A percentile compares a stretch with the other conserved stretches of the same genome.
Conservation (phyloP, 192 early-diverging fungal species). For the Dissophora globulifera region DNA sequence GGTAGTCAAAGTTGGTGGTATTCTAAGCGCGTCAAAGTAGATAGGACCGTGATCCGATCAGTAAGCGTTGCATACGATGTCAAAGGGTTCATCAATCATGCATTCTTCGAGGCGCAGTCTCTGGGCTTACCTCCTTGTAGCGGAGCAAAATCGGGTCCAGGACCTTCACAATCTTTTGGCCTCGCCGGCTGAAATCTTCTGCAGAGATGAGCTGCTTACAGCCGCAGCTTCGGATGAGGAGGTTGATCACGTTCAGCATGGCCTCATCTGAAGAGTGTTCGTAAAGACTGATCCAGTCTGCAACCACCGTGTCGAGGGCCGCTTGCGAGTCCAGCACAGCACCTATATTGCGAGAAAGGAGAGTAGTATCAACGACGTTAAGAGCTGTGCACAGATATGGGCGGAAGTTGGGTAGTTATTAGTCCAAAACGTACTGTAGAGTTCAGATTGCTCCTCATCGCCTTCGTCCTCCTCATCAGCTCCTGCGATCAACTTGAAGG, state of each 20-base stretch:
- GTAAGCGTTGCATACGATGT: too few relatives aligned
- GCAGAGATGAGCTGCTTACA: conserved; percentile 14
- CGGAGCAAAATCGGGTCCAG: conserved; percentile 70
- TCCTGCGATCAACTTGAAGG: not conserved
- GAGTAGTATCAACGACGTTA: not conserved
- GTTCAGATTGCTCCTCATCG: conserved; percentile 17
- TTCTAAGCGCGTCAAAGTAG: too few relatives aligned
- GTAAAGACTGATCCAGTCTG: conserved; percentile 80
- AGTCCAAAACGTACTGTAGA: conserved; percentile 30
- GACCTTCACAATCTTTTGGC: conserved; percentile 60
- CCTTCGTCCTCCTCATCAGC: conserved; percentile 4
- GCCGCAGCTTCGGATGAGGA: conserved; percentile 68
- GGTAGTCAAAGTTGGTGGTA: conserved; percentile 72
- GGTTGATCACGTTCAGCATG: conserved; percentile 78
- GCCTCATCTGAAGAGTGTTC: conserved; percentile 62
- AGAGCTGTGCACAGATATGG: too few relatives aligned
- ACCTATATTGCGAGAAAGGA: conserved; percentile 21
- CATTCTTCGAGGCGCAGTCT: too few relatives aligned
- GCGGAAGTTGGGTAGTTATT: too few relatives aligned
- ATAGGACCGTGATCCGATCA: too few relatives aligned
- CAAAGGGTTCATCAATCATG: too few relatives aligned
- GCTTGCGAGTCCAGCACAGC: conserved; percentile 60
- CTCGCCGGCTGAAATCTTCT: conserved; percentile 54
- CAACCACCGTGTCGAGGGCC: conserved; percentile 68
- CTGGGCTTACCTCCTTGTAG: conserved; percentile 72